Base-by-base conservation (phyloP, 2,329 filamentous ascomycete genomes). In the Colletotrichum simmondsii region DNA sequence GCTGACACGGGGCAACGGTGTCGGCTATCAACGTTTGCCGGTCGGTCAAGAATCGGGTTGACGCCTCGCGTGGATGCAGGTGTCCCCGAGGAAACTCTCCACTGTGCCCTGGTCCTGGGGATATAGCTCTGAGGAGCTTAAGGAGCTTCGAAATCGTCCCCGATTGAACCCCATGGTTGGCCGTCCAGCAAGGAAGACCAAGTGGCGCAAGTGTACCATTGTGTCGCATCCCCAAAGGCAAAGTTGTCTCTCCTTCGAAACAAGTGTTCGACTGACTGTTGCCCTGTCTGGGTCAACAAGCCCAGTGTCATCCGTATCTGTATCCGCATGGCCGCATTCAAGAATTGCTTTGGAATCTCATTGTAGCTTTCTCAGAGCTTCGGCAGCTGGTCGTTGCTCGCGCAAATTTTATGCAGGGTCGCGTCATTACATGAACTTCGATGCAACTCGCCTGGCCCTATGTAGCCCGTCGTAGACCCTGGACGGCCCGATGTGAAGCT, bases 1-100 rank as follows among this genome's bases (percentile, higher is more conserved):
- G 66, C 42, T 69, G 22, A 32, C 66, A 61, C 35, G 35, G 42
- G 66, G 59, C 65, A 69, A 72, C 35, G 54, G 22, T 37, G 26
- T 46, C 46, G 46, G 54, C 56, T 32, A 26, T 22, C 26, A 49
- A 56, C 56, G 56, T 56, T 14, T 32, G n/a, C 35, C 7, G 42
- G 35, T 56, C 19, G 60, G 26, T 16, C 52, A 26, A 49, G 24
- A 30, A 37, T 62, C 65, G 53, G 26, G 58, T 58, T 24, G 35
- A n/a, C 54, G 56, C 28, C 14, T 62, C 28, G 52, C 63, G 46
- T 58, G 30, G 52, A 52, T 30, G 58, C 65, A 72, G 65, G 22
- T 58, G 28, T 63, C 59, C 52, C 30, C 32, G 53, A 42, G 24
- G 14, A 53, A 66, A 58, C 37, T 62, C 57, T 68, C 28, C 19